Evolutionary conservation across 129 eudicot species (phyloP).

Genomic region (Solidago caesia): DNA sequence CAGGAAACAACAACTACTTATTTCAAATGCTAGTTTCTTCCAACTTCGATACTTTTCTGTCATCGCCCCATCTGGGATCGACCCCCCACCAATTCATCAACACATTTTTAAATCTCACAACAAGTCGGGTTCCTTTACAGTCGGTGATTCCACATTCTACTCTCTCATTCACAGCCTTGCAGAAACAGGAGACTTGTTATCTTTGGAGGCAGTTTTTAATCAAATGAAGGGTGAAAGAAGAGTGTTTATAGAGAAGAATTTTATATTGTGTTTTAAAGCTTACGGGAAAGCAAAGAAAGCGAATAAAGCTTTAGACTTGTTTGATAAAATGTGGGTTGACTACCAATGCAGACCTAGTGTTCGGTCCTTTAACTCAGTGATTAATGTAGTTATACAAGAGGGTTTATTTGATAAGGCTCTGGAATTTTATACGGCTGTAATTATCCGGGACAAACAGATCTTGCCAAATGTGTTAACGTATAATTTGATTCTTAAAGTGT

Average conservation of each 20-base stretch:
- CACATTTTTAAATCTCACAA: conserved; percentile 45
- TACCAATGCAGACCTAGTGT: conserved; percentile 69
- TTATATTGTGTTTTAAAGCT: conserved; percentile 64
- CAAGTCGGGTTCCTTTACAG: conserved; percentile 60
- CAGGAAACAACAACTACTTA: conserved; percentile 35
- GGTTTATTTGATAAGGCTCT: conserved; percentile 54
- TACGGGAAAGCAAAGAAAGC: conserved; percentile 64
- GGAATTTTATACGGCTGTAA: conserved; percentile 49
- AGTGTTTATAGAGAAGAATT: conserved; percentile 59
- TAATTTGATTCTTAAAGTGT: conserved; percentile 68
- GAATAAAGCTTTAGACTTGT: conserved; percentile 70
- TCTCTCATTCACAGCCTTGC: conserved; percentile 65
- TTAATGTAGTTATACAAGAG: conserved; percentile 59
- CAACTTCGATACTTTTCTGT: conserved; percentile 36
- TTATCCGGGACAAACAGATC: conserved; percentile 28
- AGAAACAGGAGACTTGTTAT: conserved; percentile 54
- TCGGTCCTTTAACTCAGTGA: conserved; percentile 81
- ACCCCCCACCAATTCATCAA: conserved; percentile 43
- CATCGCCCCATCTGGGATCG: conserved; percentile 26
- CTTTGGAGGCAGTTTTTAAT: conserved; percentile 56
- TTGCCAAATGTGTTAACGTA: conserved; percentile 78
- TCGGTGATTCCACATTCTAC: conserved; percentile 80
- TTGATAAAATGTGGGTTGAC: conserved; percentile 68
- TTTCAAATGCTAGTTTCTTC: conserved; percentile 29
- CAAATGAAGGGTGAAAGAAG: conserved; percentile 74